Conservation (phyloP, 2,329 filamentous ascomycete genomes). For the Sarocladiaceae sp. region DNA sequence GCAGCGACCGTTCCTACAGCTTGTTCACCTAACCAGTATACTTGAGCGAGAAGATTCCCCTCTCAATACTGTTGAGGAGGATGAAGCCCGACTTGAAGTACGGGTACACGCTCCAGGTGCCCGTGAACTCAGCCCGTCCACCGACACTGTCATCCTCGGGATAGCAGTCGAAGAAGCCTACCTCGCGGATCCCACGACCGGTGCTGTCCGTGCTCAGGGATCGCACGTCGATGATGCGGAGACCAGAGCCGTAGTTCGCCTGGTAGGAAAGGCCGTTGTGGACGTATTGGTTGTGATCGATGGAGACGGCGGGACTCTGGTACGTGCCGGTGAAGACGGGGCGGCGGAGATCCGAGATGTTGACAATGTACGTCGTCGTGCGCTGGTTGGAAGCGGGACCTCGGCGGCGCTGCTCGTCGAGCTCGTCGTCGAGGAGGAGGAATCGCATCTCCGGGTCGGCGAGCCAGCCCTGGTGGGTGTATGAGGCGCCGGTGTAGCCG, state of each 20-base stretch:
- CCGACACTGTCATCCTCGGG: slow-evolving; percentile 36
- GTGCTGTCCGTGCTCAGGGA: slow-evolving; percentile 28
- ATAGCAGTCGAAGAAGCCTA: slow-evolving; percentile 40
- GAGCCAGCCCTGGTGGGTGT: slow-evolving; percentile 51
- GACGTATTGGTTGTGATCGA: slow-evolving; percentile 42
- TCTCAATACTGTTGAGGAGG: slow-evolving; percentile 40
- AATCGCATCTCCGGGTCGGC: slow-evolving; percentile 36
- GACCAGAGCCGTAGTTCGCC: slow-evolving; percentile 41
- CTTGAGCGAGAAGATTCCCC: slow-evolving; percentile 38
- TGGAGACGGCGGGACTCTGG: slow-evolving; percentile 28
- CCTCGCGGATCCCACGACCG: slow-evolving; percentile 31
- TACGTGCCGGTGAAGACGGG: slow-evolving; percentile 34
- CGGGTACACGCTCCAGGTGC: slow-evolving; percentile 38
- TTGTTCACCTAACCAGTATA: slow-evolving; percentile 12
- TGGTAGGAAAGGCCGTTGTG: slow-evolving; percentile 35
- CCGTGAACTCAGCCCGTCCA: slow-evolving; percentile 29
- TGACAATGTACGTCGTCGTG: slow-evolving; percentile 44
- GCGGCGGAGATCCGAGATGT: slow-evolving; percentile 32
- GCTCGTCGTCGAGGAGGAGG: slow-evolving; percentile 44
- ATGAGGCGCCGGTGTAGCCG: slow-evolving; percentile 44
- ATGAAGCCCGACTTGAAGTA: slow-evolving; percentile 38
- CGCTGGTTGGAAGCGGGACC: slow-evolving; percentile 30
- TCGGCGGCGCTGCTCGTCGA: slow-evolving; percentile 39
- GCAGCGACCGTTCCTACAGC: background rate
- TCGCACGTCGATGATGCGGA: slow-evolving; percentile 29